Evolutionary conservation across 1,284 basidiomycete genomes (phyloP).

Genomic region (Pulchroboletus neoregius): DNA sequence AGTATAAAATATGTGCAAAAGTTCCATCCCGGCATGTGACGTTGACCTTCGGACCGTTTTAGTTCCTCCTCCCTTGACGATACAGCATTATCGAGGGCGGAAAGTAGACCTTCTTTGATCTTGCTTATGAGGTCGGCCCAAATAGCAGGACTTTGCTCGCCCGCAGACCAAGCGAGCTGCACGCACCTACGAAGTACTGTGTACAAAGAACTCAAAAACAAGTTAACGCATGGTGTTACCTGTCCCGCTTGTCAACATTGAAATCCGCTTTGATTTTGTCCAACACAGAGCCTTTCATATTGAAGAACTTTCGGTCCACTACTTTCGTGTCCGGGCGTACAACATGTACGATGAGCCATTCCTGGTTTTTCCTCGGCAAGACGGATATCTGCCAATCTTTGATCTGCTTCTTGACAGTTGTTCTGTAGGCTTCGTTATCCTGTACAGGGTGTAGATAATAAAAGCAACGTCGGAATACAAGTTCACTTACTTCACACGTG

Average conservation of each 20-base stretch:
- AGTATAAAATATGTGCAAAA: slow-evolving; percentile 94
- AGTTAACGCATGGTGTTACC: slow-evolving; percentile 45
- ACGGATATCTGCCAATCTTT: slow-evolving; percentile 84
- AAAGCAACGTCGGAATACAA: background rate
- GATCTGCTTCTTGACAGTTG: slow-evolving; percentile 76
- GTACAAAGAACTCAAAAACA: slow-evolving; percentile 16
- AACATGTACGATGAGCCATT: slow-evolving; percentile 87
- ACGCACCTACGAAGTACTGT: slow-evolving; percentile 57
- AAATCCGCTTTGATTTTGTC: slow-evolving; percentile 95
- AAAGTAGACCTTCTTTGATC: slow-evolving; percentile 83
- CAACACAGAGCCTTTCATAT: slow-evolving; percentile 78
- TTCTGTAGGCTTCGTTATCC: slow-evolving; percentile 85
- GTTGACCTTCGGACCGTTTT: slow-evolving; percentile 78
- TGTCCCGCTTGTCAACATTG: slow-evolving; percentile 83
- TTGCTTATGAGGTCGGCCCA: slow-evolving; percentile 90
- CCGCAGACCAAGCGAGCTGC: slow-evolving; percentile 68
- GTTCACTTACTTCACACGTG: slow-evolving; percentile 71
- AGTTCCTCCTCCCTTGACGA: slow-evolving; percentile 84
- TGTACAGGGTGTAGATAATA: slow-evolving; percentile 33
- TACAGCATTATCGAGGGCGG: slow-evolving; percentile 79
- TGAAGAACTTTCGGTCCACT: slow-evolving; percentile 66
- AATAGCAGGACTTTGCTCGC: slow-evolving; percentile 70
- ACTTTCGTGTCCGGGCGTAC: slow-evolving; percentile 64
- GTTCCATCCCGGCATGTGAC: slow-evolving; percentile 92
- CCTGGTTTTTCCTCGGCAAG: slow-evolving; percentile 71